Evolutionary conservation across 345 rosid species (phyloP).

Genomic region (Acer saccharum): DNA sequence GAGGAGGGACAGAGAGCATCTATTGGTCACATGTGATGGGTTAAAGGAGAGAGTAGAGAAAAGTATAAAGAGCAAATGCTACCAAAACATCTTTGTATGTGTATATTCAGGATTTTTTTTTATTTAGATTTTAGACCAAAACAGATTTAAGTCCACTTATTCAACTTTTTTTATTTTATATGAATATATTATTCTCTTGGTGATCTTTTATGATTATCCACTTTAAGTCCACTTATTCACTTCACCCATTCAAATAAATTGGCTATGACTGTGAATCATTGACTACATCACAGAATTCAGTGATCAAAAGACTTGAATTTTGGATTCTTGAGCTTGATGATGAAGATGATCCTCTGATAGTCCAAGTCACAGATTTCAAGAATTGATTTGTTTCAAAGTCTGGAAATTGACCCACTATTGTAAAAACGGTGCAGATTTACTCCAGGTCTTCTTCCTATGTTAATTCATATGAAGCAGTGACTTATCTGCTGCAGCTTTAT

Average conservation of each 20-base stretch:
- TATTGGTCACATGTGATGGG: constrained; percentile 12
- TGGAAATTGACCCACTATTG: neutral
- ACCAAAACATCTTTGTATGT: neutral
- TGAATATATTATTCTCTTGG: neutral
- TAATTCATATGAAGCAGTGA: neutral
- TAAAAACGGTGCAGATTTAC: too few species aligned
- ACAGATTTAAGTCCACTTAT: neutral
- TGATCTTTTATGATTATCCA: neutral
- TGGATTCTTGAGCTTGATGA: neutral
- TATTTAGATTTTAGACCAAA: neutral
- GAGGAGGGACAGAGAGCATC: constrained; percentile 3
- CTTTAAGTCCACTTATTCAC: neutral
- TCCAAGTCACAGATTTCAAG: neutral
- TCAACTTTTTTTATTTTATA: too few species aligned
- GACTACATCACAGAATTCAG: neutral
- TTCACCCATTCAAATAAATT: neutral
- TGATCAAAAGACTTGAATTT: neutral
- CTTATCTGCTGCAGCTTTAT: neutral
- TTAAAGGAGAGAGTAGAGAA: neutral
- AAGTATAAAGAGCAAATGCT: too few species aligned
- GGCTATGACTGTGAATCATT: neutral
- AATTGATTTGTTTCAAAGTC: neutral
- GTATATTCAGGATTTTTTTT: neutral
- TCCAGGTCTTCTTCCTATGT: neutral
- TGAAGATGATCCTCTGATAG: too few species aligned